phyloP scores from a whole-genome alignment of 306 rosid species.

The Neltuma alba region DNA sequence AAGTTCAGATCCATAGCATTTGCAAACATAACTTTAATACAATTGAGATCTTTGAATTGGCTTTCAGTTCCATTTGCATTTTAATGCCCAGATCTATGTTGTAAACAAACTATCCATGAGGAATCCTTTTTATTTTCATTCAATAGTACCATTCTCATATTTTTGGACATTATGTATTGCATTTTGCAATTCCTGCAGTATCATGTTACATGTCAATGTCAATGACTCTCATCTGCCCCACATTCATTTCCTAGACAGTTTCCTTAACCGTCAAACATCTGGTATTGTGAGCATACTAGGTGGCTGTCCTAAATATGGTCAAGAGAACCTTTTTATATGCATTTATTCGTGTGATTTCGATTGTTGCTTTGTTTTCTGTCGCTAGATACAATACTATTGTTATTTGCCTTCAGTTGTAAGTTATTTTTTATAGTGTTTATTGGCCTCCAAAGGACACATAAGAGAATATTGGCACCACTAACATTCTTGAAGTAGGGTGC shows the following conservation, averaged over 20 bases:
- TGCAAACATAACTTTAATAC: background rate
- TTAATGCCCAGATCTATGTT: background rate
- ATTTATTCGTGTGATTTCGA: background rate
- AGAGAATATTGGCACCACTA: background rate
- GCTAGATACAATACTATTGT: background rate
- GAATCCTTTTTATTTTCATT: background rate
- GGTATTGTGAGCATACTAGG: background rate
- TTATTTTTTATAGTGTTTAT: background rate
- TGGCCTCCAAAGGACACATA: background rate
- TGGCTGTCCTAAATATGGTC: conserved; percentile 10
- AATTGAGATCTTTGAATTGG: background rate
- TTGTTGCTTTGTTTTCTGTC: background rate
- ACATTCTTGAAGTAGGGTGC: background rate
- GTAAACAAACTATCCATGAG: background rate
- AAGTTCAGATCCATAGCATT: background rate
- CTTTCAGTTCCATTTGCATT: background rate
- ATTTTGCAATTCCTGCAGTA: background rate
- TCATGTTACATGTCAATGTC: background rate
- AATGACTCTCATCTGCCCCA: conserved; percentile 3
- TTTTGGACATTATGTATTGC: background rate
- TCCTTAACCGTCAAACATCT: background rate
- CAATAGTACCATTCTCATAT: background rate
- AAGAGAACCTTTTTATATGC: conserved; percentile 1
- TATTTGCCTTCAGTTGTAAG: background rate
- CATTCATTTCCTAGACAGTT: conserved; percentile 15